A percentile compares a stretch with the other conserved stretches of the same genome.
phyloP scores from a whole-genome alignment of 2,329 filamentous ascomycete species.

The Aspergillus sp. region DNA sequence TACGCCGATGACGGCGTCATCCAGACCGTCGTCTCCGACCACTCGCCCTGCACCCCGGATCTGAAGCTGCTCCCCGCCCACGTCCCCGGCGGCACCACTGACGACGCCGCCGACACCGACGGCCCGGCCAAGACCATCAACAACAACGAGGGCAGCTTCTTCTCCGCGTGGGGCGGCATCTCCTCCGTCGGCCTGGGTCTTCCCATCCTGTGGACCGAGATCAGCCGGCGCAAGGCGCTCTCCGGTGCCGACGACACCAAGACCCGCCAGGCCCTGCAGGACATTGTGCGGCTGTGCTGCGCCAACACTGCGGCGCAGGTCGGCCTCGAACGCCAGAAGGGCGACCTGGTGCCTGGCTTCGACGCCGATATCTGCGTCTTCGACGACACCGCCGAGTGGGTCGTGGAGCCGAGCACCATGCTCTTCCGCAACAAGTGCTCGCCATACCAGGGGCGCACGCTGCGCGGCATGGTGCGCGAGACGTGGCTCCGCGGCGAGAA shows the following conservation, averaged over 20 bases:
- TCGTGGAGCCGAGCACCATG: slow-evolving; percentile 74
- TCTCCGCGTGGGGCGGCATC: slow-evolving; percentile 94
- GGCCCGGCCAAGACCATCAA: slow-evolving; percentile 31
- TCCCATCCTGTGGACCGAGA: slow-evolving; percentile 82
- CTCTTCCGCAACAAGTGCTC: slow-evolving; percentile 91
- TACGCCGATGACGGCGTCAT: slow-evolving; percentile 71
- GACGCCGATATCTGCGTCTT: slow-evolving; percentile 93
- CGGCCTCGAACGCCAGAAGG: slow-evolving; percentile 76
- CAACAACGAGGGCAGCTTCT: slow-evolving; percentile 72
- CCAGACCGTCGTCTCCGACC: slow-evolving; percentile 87
- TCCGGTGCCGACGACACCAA: slow-evolving; percentile 39
- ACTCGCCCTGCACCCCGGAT: slow-evolving; percentile 93
- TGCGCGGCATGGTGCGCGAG: slow-evolving; percentile 75
- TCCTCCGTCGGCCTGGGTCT: slow-evolving; percentile 89
- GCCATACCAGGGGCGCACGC: slow-evolving; percentile 78
- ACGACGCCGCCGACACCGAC: slow-evolving; percentile 23
- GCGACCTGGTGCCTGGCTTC: slow-evolving; percentile 74
- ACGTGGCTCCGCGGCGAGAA: slow-evolving; percentile 78
- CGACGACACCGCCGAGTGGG: slow-evolving; percentile 77
- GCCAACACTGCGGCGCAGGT: slow-evolving; percentile 85
- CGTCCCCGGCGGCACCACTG: slow-evolving; percentile 50
- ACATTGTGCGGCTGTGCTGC: slow-evolving; percentile 83
- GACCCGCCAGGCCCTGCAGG: slow-evolving; percentile 59
- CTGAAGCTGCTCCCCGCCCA: slow-evolving; percentile 80
- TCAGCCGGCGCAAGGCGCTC: slow-evolving; percentile 56